Conservation (phyloP, 371 early-diverging fungal genomes). For the Capniomyces stellatus region DNA sequence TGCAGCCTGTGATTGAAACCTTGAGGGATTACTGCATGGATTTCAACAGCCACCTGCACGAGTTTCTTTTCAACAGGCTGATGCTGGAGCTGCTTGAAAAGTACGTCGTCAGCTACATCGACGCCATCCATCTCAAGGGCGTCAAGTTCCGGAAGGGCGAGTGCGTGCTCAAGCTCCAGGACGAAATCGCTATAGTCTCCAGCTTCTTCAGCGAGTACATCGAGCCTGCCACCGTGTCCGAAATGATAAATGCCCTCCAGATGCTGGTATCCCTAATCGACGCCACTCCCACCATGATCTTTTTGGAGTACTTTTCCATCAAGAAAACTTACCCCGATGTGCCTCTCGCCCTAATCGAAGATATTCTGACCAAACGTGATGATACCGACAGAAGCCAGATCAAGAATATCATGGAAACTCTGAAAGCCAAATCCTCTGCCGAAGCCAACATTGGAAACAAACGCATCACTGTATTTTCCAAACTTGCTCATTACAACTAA, state of each 20-base stretch:
- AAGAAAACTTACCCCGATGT: slow-evolving; percentile 47
- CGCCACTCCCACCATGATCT: slow-evolving; percentile 33
- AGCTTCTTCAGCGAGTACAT: neutral
- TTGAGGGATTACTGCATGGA: slow-evolving; percentile 78
- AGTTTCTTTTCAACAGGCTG: slow-evolving; percentile 67
- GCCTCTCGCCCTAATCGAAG: slow-evolving; percentile 41
- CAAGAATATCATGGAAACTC: slow-evolving; percentile 35
- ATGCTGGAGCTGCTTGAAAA: slow-evolving; percentile 68
- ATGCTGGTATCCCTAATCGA: slow-evolving; percentile 37
- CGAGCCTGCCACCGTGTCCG: neutral
- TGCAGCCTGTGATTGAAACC: slow-evolving; percentile 69
- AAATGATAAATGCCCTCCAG: slow-evolving; percentile 35
- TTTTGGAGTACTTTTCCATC: slow-evolving; percentile 46
- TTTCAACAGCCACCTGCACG: slow-evolving; percentile 57
- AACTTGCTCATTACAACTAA: neutral
- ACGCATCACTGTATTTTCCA: neutral
- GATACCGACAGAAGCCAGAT: slow-evolving; percentile 38
- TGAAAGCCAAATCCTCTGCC: slow-evolving; percentile 1
- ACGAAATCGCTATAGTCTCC: neutral
- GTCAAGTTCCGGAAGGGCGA: slow-evolving; percentile 43
- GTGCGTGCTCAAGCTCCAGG: slow-evolving; percentile 6
- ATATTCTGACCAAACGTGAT: slow-evolving; percentile 37
- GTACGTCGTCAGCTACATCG: slow-evolving; percentile 60
- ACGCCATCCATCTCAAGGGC: slow-evolving; percentile 56
- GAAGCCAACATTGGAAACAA: neutral